phyloP scores from a whole-genome alignment of 768 basidiomycete genomes.

The Collybia sordida region DNA sequence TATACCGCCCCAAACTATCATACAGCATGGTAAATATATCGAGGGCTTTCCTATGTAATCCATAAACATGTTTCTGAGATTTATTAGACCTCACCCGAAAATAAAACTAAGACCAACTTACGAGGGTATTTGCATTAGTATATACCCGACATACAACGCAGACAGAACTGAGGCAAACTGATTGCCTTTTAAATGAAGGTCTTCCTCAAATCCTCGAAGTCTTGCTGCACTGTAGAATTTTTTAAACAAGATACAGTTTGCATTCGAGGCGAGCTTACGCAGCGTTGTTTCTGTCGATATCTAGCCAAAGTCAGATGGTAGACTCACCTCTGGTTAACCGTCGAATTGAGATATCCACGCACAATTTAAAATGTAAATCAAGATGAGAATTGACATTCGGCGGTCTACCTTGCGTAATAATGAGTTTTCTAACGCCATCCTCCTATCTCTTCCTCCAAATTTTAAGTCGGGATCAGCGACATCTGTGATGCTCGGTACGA shows the following conservation, averaged over 20 bases:
- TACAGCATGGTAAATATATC: slow-evolving; percentile 63
- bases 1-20: slow-evolving; percentile 71
- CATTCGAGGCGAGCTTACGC: slow-evolving; percentile 15
- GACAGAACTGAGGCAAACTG: slow-evolving; percentile 70
- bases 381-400: slow-evolving; percentile 52
- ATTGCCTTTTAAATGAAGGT: slow-evolving; percentile 58
- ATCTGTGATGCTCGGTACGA: too few species aligned
- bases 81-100: background rate
- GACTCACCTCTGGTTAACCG: background rate
- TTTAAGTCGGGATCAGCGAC: slow-evolving; percentile 30
- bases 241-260: background rate
- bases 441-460: slow-evolving; percentile 46
- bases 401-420: slow-evolving; percentile 56
- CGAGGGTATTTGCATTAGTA: slow-evolving; percentile 81
- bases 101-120: slow-evolving; percentile 29
- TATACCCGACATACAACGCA: slow-evolving; percentile 72
- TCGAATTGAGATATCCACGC: slow-evolving; percentile 25
- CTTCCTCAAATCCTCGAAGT: slow-evolving; percentile 67
- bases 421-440: slow-evolving; percentile 48
- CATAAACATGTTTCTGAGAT: slow-evolving; percentile 69
- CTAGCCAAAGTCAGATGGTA: slow-evolving; percentile 3
- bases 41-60: slow-evolving; percentile 70
- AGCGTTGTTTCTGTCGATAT: slow-evolving; percentile 80
- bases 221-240: slow-evolving; percentile 57
- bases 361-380: slow-evolving; percentile 55